Conservation (phyloP, 371 early-diverging fungal genomes). For the Lichtheimia ornata region DNA sequence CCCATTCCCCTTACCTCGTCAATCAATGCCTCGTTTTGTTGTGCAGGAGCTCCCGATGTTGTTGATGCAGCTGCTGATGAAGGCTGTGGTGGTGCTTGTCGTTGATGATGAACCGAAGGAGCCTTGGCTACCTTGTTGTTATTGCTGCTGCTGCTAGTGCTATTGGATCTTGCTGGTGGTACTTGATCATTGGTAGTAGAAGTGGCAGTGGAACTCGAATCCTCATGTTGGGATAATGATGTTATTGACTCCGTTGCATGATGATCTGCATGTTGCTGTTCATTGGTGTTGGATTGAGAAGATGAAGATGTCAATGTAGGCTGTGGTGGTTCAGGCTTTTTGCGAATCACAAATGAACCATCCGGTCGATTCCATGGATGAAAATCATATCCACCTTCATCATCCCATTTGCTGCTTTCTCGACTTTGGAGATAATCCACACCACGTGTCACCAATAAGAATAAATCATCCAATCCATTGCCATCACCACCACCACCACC, state of each 20-base stretch:
- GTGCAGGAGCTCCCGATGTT: conserved; percentile 17
- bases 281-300: not conserved
- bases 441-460: conserved; percentile 41
- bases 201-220: not conserved
- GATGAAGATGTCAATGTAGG: conserved; percentile 2
- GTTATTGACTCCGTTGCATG: conserved; percentile 7
- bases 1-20: conserved; percentile 31
- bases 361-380: conserved; percentile 54
- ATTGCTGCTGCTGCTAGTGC: conserved; percentile 5
- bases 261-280: conserved; percentile 1
- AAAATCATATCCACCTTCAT: conserved; percentile 51
- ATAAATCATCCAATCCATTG: conserved; percentile 10
- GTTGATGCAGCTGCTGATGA: conserved; percentile 8
- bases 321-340: conserved; percentile 6
- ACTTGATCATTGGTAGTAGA: not conserved
- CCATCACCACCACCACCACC: too few species aligned
- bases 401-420: conserved; percentile 51
- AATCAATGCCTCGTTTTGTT: conserved; percentile 27
- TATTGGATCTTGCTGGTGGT: conserved; percentile 7
- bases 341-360: conserved; percentile 43
- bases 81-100: conserved; percentile 5
- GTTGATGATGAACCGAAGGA: conserved; percentile 6
- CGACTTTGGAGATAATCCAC: conserved; percentile 40
- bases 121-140: not conserved
- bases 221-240: not conserved